Base-by-base conservation (phyloP, 1,139 yeast genomes). In the Nematodospora anomalae region DNA sequence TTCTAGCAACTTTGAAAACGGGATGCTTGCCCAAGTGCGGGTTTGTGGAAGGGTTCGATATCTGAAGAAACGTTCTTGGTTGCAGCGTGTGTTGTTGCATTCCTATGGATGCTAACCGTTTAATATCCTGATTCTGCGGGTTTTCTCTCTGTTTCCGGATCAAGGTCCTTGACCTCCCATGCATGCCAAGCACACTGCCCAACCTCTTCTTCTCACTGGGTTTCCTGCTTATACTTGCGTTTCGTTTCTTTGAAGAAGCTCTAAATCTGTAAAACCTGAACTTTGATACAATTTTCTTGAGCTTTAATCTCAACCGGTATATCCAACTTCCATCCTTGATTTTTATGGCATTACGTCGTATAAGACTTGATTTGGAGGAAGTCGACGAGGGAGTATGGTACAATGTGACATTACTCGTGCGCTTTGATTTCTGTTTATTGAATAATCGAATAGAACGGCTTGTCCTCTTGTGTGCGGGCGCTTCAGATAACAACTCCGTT, bases 311-410 rank as follows among this genome's bases (percentile, higher is more conserved):
- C 36, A 67, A 44, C 20, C 72, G 44, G 46, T 67, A 66, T 25
- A 57, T 30, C 31, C 55, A 37, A 22, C 67, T 46, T 2, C 71
- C 71, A 37, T 60, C 51, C 36, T 65, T 67, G 37, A 51, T 53
- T 32, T 55, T 54, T 7, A 70, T 62, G 16, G 76, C 74, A 32
- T 55, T 64, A 3, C 58, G 47, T 37, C 75, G 52, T 12, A 43
- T 43, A 35, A 62, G 51, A 10, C 54, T 47, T 2, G 32, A 22
- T 21, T 38, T 38, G 7, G 34, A 32, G 12, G 41, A 26, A 2
- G 45, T 41, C 3, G 44, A 38, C 24, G 52, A 49, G 11, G 37
- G 33, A 5, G 43, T 37, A 18, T 49, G 38, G 30, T 50, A 46
- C 5, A 45, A 32, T 25, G 32, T 35, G 3, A 43, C 44, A 27